A percentile compares a stretch with the other conserved stretches of the same genome.
phyloP scores from a whole-genome alignment of 345 rosid species.

The Citrus mangshanensis region DNA sequence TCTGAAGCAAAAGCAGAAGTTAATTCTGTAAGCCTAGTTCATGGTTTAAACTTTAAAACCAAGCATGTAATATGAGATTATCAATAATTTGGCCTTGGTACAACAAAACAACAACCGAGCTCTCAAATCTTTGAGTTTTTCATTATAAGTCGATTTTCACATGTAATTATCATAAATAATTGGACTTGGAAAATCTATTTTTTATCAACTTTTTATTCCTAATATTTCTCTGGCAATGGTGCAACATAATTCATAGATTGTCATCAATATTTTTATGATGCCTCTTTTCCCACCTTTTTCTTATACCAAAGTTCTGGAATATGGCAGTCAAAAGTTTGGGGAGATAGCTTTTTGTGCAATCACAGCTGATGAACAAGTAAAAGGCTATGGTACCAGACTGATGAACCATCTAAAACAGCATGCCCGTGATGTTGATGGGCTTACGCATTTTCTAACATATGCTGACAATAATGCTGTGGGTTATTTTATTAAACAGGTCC shows the following conservation, averaged over 20 bases:
- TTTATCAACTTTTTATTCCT: not conserved
- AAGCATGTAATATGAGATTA: not conserved
- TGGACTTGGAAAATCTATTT: not conserved
- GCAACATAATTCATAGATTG: not conserved
- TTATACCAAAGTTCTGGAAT: conserved; percentile 22
- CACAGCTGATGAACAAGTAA: conserved; percentile 99
- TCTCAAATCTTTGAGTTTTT: not conserved
- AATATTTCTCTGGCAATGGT: not conserved
- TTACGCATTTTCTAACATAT: conserved; percentile 93
- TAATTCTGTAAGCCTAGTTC: not conserved
- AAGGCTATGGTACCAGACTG: conserved; percentile 98
- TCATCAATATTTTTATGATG: not conserved
- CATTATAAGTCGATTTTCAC: not conserved
- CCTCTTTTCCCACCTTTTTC: not conserved
- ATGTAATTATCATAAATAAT: not conserved
- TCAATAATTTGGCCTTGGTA: not conserved
- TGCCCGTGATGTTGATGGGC: conserved; percentile 95
- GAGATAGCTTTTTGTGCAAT: conserved; percentile 99
- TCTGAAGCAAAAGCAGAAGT: not conserved
- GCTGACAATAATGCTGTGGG: conserved; percentile 99
- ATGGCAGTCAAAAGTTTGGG: conserved; percentile 87
- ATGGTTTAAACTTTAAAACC: not conserved
- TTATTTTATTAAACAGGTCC: conserved; percentile 93
- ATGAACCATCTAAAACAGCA: conserved; percentile 99
- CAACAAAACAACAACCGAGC: not conserved